Evolutionary conservation across 257 asterid species (phyloP).

Genomic region (Primulina huaijiensis): DNA sequence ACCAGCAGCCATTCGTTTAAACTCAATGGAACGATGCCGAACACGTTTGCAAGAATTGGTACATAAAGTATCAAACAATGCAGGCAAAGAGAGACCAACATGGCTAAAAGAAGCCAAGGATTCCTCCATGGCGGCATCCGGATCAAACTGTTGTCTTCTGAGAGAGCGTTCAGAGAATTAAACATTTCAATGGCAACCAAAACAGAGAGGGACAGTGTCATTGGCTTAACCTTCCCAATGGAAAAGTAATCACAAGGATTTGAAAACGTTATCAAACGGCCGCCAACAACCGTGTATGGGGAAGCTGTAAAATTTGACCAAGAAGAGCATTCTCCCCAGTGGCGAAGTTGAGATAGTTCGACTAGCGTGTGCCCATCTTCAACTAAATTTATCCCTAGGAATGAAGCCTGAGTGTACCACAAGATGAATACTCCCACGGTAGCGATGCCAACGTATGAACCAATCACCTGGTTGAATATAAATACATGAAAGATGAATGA

Average conservation of each 20-base stretch:
- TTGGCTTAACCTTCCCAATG: constrained; percentile 77
- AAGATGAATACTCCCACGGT: constrained; percentile 81
- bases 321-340: constrained; percentile 84
- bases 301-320: constrained; percentile 72
- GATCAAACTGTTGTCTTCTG: constrained; percentile 83
- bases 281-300: constrained; percentile 60
- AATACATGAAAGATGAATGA: neutral
- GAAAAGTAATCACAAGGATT: constrained; percentile 78
- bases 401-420: constrained; percentile 85
- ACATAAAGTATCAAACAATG: constrained; percentile 69
- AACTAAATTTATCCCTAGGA: constrained; percentile 59
- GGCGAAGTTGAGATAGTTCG: constrained; percentile 72
- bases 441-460: constrained; percentile 80
- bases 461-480: constrained; percentile 59
- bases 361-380: constrained; percentile 77
- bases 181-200: constrained; percentile 88
- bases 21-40: constrained; percentile 64
- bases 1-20: constrained; percentile 70
- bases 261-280: constrained; percentile 45
- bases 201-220: constrained; percentile 81
- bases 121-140: constrained; percentile 91
- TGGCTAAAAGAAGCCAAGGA: constrained; percentile 82
- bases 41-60: constrained; percentile 66
- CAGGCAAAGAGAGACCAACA: constrained; percentile 58
- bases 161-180: constrained; percentile 79